Evolutionary conservation across 495 filamentous ascomycete species (phyloP), one percentile per base, ranked within the genome.

Genomic region (Beverwykella pulmonaria): DNA sequence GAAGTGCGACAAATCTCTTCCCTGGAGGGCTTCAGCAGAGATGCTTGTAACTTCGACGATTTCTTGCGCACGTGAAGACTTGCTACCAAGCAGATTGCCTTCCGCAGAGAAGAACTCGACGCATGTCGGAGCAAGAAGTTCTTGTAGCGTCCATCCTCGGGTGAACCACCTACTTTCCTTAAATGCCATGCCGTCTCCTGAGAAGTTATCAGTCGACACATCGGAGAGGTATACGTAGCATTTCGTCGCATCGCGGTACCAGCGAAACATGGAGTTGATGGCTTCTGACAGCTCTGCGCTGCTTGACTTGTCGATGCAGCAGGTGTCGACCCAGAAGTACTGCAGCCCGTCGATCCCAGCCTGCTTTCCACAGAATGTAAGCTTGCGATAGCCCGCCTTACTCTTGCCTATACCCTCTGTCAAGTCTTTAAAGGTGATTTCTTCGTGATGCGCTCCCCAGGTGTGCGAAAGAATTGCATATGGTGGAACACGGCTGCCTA

Each of bases 391-490:
- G 15, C 44, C 44, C 15, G 44, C 17, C 20, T 23, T 48, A 15
- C 20, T 23, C 20, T 23, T 48, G 44, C 44, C 44, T 4, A 19
- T 23, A 15, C 20, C 20, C 44, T 48, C 5, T 7, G n/a, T 23
- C 17, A 48, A 23, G n/a, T 48, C 44, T 48, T 19, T 5, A 23
- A 48, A 48, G n/a, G 44, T 48, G 17, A 48, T 15, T 15, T 48
- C 44, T 48, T 48, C 44, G 7, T 48, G 5, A 23, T 48, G 5
- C 44, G n/a, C 64, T 65, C n/a, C 56, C 60, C 60, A 54, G 12
- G 27, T 63, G 53, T 55, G 34, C 2, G 60, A 63, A 6, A 63
- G 60, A 20, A 63, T 63, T 20, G 60, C 60, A 55, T 63, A 55
- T n/a, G 19, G 17, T 55, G 60, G 60, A 20, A 63, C 12, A 15